These are phyloP conservation scores for Grigorovia humatica DNA, from an alignment of 805 yeast genomes.

Conservation along the genomic window DNA sequence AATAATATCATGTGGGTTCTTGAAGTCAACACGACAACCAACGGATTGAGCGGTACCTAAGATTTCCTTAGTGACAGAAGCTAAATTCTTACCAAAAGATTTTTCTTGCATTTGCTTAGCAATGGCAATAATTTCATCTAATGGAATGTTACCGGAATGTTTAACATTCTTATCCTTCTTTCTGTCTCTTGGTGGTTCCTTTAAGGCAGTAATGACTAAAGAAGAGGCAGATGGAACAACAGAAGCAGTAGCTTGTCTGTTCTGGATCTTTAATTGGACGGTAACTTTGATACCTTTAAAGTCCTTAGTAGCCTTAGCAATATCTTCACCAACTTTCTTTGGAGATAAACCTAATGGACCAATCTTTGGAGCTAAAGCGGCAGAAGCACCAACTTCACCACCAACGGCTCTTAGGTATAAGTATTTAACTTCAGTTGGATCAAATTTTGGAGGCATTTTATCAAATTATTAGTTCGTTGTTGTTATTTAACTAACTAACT, in stretches of 20 bases:
- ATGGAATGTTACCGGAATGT: conserved; percentile 98
- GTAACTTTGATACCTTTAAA: conserved; percentile 99
- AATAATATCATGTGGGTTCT: conserved; percentile 98
- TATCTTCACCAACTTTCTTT: conserved; percentile 99
- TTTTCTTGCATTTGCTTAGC: conserved; percentile 97
- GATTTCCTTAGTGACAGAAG: conserved; percentile 96
- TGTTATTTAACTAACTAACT: neutral
- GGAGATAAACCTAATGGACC: conserved; percentile 99
- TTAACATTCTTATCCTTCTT: conserved; percentile 99
- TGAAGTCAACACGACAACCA: conserved; percentile 98
- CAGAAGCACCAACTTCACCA: conserved; percentile 99
- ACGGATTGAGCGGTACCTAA: conserved; percentile 99
- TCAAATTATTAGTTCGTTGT: conserved; percentile 5
- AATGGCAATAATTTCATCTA: conserved; percentile 92
- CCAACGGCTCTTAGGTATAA: conserved; percentile 99
- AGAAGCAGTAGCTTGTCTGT: conserved; percentile 98
- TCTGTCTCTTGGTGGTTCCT: conserved; percentile 99
- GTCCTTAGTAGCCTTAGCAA: conserved; percentile 98
- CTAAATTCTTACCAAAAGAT: conserved; percentile 95
- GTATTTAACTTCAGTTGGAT: conserved; percentile 97
- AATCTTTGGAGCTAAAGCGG: conserved; percentile 99
- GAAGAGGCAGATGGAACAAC: conserved; percentile 99
- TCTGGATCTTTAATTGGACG: conserved; percentile 96
- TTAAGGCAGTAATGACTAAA: conserved; percentile 95
- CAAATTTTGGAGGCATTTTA: conserved; percentile 96